Evolutionary conservation across 805 yeast species (phyloP), one percentile per base, ranked within the genome.

Genomic region (Huiozyma naganishii): DNA sequence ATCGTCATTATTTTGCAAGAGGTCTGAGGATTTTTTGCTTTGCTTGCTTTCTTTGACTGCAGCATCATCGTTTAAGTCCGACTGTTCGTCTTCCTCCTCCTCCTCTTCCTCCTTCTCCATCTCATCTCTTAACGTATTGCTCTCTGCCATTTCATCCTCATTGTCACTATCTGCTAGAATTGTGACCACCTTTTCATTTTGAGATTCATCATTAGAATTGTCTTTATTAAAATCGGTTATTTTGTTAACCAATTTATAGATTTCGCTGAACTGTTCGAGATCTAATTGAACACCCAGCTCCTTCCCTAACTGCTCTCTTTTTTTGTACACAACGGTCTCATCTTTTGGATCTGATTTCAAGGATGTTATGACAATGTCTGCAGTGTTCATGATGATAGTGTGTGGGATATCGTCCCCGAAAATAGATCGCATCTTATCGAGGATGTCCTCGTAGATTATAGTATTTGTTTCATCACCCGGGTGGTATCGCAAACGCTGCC

Each of bases 371-470:
- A 62, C 33, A 17, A 53, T 36, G 44, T 60, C 65, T 1, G 59
- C 48, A 2, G 61, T 58, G n/a, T 50, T 53, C 6, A 78, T 58
- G 2, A 87, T 70, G 1, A 79, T 74, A 37, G 78, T 84, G 44
- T 83, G 87, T 7, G 89, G 76, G n/a, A 84, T 75, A 58, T 88
- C 97, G 40, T 69, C 70, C 9, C 80, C 83, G 35, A 83, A 62
- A 12, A 69, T 66, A 2, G 65, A 58, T 6, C 73, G 69, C 4
- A 83, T 74, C 77, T 84, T 77, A 0, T 73, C 59, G 47, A 82
- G 62, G n/a, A 87, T 67, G 37, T 68, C 57, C 37, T 77, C 81
- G 57, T 79, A 83, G 0, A 68, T 59, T 29, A 65, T 68, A 2
- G 69, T 59, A 11, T 77, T 79, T 13, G 70, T 72, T 9, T 69